Conservation (phyloP, 352 stramenopile species). For the Blastocystis sp. region DNA sequence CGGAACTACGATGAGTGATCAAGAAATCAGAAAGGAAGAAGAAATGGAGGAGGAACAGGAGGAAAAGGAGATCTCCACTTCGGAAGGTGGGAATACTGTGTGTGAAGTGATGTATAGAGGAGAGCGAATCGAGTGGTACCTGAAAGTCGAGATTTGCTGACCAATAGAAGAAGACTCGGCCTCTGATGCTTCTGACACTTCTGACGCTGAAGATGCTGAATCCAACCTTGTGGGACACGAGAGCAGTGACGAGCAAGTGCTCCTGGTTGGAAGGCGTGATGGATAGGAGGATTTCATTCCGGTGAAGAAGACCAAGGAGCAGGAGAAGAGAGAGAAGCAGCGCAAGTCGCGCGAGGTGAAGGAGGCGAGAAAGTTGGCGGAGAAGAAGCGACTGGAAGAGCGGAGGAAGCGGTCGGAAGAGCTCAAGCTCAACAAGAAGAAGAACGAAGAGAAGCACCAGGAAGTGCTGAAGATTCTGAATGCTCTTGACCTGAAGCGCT, state of each 20-base stretch:
- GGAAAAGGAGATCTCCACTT: neutral
- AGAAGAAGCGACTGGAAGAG: neutral
- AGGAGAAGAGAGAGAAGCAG: neutral
- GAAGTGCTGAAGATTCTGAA: constrained; percentile 21
- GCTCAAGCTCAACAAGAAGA: neutral
- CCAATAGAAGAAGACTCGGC: too few relatives aligned
- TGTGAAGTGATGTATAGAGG: constrained; percentile 5
- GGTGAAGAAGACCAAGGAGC: neutral
- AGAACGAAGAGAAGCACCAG: constrained; percentile 23
- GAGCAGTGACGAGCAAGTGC: neutral
- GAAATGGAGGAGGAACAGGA: neutral
- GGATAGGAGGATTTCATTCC: neutral
- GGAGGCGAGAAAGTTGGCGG: neutral
- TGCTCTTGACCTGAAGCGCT: constrained; percentile 4
- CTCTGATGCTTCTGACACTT: too few relatives aligned
- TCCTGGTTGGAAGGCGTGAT: neutral
- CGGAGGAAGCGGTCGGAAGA: neutral
- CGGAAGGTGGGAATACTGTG: neutral
- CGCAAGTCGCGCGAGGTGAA: neutral
- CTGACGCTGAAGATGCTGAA: neutral
- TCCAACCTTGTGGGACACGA: neutral
- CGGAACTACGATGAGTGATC: neutral
- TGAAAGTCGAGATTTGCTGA: neutral
- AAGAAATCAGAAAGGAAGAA: neutral
- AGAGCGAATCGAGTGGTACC: neutral